A percentile compares a stretch with the other conserved stretches of the same genome.
Evolutionary conservation across 352 stramenopile genomes (phyloP).

Genomic region (Labyrinthula sp.): DNA sequence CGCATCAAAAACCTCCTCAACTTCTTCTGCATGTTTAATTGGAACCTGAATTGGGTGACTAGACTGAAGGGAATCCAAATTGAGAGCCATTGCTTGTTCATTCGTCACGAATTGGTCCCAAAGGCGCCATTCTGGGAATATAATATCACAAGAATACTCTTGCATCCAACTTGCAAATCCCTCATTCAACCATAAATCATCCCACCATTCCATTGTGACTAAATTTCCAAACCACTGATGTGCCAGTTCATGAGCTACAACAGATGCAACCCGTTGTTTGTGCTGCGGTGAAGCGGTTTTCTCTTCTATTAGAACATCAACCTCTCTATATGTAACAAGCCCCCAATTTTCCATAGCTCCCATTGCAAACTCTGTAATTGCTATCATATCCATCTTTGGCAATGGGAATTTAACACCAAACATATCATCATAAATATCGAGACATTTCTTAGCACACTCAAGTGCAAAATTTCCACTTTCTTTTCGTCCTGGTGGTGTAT

Average conservation of each 20-base stretch:
- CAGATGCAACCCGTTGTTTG: slow-evolving; percentile 62
- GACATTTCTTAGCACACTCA: slow-evolving; percentile 43
- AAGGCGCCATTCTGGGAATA: slow-evolving; percentile 76
- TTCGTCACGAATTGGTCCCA: slow-evolving; percentile 75
- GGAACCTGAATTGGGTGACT: slow-evolving; percentile 80
- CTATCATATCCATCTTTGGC: slow-evolving; percentile 90
- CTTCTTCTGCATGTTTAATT: slow-evolving; percentile 64
- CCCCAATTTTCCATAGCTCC: slow-evolving; percentile 86
- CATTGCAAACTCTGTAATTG: slow-evolving; percentile 81
- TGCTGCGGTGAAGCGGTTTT: slow-evolving; percentile 44
- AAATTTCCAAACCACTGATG: slow-evolving; percentile 88
- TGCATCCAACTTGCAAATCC: slow-evolving; percentile 88
- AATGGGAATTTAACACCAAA: slow-evolving; percentile 74
- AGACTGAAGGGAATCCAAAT: slow-evolving; percentile 67
- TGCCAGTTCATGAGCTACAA: slow-evolving; percentile 87
- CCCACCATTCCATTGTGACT: slow-evolving; percentile 93
- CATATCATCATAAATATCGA: slow-evolving; percentile 60
- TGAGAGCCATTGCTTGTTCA: slow-evolving; percentile 50
- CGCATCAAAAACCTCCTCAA: slow-evolving; percentile 90
- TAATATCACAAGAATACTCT: slow-evolving; percentile 64
- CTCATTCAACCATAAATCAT: slow-evolving; percentile 85
- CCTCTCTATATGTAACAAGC: slow-evolving; percentile 82
- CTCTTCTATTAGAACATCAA: slow-evolving; percentile 53
- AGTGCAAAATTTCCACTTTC: slow-evolving; percentile 68
- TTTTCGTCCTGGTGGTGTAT: slow-evolving; percentile 69